Evolutionary conservation across 2,329 filamentous ascomycete species (phyloP).

Genomic region (Thielaviopsis musarum): DNA sequence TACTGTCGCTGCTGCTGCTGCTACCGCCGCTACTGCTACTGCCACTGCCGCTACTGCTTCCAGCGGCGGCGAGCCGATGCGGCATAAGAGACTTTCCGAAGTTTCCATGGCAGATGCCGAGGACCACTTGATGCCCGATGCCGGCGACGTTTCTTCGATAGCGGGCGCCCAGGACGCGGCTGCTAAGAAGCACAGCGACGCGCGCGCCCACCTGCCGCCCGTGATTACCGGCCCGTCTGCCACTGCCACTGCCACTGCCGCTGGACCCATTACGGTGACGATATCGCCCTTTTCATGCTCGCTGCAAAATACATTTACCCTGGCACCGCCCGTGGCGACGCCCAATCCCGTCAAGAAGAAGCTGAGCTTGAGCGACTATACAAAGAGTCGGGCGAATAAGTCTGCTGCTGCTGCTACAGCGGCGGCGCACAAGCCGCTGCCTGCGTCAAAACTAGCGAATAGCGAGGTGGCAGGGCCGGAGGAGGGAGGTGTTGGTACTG

Average conservation of each 20-base stretch:
- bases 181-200: conserved; percentile 25
- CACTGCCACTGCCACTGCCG: conserved; percentile 23
- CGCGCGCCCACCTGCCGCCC: conserved; percentile 40
- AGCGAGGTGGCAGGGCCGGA: too few species aligned
- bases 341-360: conserved; percentile 46
- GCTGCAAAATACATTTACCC: conserved; percentile 27
- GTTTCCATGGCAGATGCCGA: background rate
- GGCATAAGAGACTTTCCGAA: background rate
- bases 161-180: background rate
- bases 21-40: background rate
- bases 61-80: background rate
- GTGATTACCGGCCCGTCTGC: conserved; percentile 29
- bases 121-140: background rate
- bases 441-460: conserved; percentile 1
- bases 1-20: conserved; percentile 1
- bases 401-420: conserved; percentile 23
- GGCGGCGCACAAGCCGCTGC: conserved; percentile 13
- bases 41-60: conserved; percentile 2
- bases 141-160: background rate
- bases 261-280: conserved; percentile 14
- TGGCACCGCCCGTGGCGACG: conserved; percentile 19
- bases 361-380: conserved; percentile 49
- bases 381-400: conserved; percentile 40
- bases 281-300: conserved; percentile 34
- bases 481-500: too few species aligned